Base-by-base conservation (phyloP, 345 rosid species). In the Dipteronia sinensis region DNA sequence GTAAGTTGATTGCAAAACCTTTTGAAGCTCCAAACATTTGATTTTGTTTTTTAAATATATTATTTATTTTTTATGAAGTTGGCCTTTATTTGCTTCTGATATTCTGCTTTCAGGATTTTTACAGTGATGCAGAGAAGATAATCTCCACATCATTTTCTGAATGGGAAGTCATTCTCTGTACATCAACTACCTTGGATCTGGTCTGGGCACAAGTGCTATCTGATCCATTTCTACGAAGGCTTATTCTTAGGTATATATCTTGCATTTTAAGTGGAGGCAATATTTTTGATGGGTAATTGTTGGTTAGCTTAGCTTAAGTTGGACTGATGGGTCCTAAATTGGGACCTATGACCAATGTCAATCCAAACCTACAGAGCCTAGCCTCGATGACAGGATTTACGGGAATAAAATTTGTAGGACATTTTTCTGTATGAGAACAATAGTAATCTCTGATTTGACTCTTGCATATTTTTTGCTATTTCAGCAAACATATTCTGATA, bases 161-260 rank as follows among this genome's bases (percentile, higher is more conserved):
- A 46, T 97, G 98, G 98, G 98, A 93, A 82, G 93, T 88, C n/a
- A 84, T 87, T 72, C 98, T 97, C 55, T 90, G 93, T 82, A 93
- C 87, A 77, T 88, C 94, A 70, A 83, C 85, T 75, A 85, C 79
- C 86, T 86, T 97, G 83, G 93, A 97, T 80, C 86, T 94, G 25
- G 98, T 93, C 59, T 97, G 99, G 99, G 98, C 98, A 13, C 98
- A 97, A 80, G 89, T 91, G 77, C 65, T 94, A 66, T 85, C 92
- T 31, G 97, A 97, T 83, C 96, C 92, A 44, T 97, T 97, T 86
- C 85, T 97, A 62, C 89, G 97, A 73, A 87, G 98, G 76, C 86
- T 97, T 82, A 94, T 97, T 82, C 86, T 97, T 42, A 94, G 99
- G 99, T 97, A 81, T 49, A 46, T 49, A 46, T 77, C 47, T 23